These are phyloP conservation scores for Saprolegnia parasitica DNA, from an alignment of 352 stramenopile genomes.

Conservation along the genomic window DNA sequence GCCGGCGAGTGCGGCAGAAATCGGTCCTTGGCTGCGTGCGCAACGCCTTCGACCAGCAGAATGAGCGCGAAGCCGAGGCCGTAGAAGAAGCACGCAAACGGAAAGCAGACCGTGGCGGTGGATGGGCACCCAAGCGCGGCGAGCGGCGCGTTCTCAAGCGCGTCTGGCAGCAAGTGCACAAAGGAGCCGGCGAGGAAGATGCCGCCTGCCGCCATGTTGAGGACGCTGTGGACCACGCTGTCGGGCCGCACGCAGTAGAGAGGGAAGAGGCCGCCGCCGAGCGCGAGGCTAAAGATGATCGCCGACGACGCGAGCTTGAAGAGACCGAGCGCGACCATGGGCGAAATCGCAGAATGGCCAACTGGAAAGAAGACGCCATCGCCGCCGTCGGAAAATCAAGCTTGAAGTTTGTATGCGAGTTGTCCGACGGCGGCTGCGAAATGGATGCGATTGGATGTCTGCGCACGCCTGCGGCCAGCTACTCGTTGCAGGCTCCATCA, in stretches of 20 bases:
- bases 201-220: conserved; percentile 78
- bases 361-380: too few relatives aligned
- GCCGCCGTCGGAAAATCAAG: too few relatives aligned
- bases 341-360: too few relatives aligned
- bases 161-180: conserved; percentile 76
- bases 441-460: too few relatives aligned
- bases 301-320: conserved; percentile 64
- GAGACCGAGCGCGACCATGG: conserved; percentile 34
- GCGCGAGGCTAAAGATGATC: conserved; percentile 53
- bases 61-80: conserved; percentile 67
- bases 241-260: conserved; percentile 42
- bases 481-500: too few relatives aligned
- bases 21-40: conserved; percentile 50
- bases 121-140: conserved; percentile 39
- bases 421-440: too few relatives aligned
- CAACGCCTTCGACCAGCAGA: conserved; percentile 65
- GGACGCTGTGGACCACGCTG: conserved; percentile 40
- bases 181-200: conserved; percentile 76
- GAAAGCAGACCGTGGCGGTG: conserved; percentile 45
- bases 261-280: conserved; percentile 51
- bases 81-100: conserved; percentile 80
- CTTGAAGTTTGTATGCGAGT: too few relatives aligned
- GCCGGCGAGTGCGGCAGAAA: conserved; percentile 34
- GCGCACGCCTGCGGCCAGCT: too few relatives aligned
- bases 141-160: conserved; percentile 59